Evolutionary conservation across 768 basidiomycete genomes (phyloP), one percentile per base, ranked within the genome.

Genomic region (Kondoa malvinella): DNA sequence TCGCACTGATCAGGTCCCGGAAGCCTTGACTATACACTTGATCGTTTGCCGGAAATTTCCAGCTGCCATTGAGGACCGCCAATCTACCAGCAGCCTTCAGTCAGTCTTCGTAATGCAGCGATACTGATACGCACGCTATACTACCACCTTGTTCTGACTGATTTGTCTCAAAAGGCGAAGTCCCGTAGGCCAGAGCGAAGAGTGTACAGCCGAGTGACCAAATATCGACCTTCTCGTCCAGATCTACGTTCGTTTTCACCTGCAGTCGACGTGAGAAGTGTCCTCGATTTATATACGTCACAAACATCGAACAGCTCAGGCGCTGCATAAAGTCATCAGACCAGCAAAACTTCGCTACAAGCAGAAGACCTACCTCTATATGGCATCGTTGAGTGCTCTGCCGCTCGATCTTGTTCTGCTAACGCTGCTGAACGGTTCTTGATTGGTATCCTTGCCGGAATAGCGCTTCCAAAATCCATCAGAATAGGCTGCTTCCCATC

Each of bases 311-410:
- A 99, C 26, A 99, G 80, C 75, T 99, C 95, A 0, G 95, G 95
- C 1, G 95, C 92, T n/a, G n/a, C n/a, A n/a, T n/a, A n/a, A n/a
- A n/a, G n/a, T n/a, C n/a, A n/a, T n/a, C n/a, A n/a, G n/a, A n/a
- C n/a, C n/a, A n/a, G n/a, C n/a, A n/a, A n/a, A n/a, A n/a, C n/a
- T n/a, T n/a, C n/a, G n/a, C n/a, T n/a, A n/a, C n/a, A n/a, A n/a
- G n/a, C n/a, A n/a, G n/a, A n/a, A n/a, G n/a, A n/a, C n/a, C n/a
- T n/a, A n/a, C n/a, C n/a, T 25, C 95, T 86, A 74, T 94, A 99
- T 0, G 95, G 89, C 95, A 99, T 97, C 15, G 92, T 91, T 72
- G 91, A 94, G 77, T 94, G 92, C 77, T 99, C 95, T 21, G 90
- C 91, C 1, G 95, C 95, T 71, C 94, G 85, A 76, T 99, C 95